phyloP scores from a whole-genome alignment of 805 yeast species.

The Candida maris region DNA sequence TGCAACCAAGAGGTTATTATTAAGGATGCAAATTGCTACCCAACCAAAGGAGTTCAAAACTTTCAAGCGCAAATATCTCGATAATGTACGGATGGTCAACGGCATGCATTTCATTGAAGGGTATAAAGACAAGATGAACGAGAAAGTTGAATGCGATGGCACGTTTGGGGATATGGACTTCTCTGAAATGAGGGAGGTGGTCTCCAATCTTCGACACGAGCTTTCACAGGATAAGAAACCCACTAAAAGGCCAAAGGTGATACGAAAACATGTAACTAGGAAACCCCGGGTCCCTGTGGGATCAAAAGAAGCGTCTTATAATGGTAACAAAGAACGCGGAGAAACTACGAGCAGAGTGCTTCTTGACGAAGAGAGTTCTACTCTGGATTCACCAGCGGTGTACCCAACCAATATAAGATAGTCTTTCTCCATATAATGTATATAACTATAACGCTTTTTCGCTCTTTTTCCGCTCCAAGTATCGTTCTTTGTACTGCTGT shows the following conservation, averaged over 20 bases:
- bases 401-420: no score
- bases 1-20: slow-evolving; percentile 20
- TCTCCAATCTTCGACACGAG: slow-evolving; percentile 8
- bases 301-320: no score
- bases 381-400: no score
- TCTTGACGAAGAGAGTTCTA: no score
- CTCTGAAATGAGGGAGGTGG: slow-evolving; percentile 21
- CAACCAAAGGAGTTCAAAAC: slow-evolving; percentile 27
- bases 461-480: slow-evolving; percentile 15
- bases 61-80: slow-evolving; percentile 19
- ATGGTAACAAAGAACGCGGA: no score
- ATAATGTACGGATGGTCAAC: slow-evolving; percentile 13
- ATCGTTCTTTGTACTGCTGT: slow-evolving; percentile 17
- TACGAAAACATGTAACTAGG: no score
- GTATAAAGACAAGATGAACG: slow-evolving; percentile 13
- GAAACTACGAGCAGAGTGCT: no score
- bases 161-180: slow-evolving; percentile 16
- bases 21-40: slow-evolving; percentile 30
- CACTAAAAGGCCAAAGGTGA: not conserved
- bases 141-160: slow-evolving; percentile 19
- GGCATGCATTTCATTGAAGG: slow-evolving; percentile 16
- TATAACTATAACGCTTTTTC: no score
- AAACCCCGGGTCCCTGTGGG: no score
- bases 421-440: no score
- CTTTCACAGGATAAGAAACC: slow-evolving; percentile 2